A percentile compares a stretch with the other conserved stretches of the same genome.
Evolutionary conservation across 345 rosid genomes (phyloP).

Genomic region (Euphorbia tirucalli): DNA sequence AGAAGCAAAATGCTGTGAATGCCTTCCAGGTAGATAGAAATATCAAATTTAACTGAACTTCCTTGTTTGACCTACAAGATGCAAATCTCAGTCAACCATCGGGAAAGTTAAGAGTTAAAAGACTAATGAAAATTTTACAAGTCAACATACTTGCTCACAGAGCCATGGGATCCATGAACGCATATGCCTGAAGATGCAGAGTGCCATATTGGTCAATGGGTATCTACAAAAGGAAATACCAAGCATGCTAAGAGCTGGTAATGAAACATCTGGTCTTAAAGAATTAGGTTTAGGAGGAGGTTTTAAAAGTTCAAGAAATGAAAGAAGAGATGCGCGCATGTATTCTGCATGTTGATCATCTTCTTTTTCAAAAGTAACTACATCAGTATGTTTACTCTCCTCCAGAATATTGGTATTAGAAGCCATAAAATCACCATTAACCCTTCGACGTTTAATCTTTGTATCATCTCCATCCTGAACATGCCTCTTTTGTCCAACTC

Average conservation of each 20-base stretch:
- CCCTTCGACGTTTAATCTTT: constrained; percentile 61
- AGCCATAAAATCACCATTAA: constrained; percentile 42
- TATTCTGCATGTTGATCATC: constrained; percentile 47
- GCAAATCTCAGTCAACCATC: constrained; percentile 14
- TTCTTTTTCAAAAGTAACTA: constrained; percentile 40
- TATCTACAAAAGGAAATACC: constrained; percentile 62
- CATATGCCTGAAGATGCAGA: constrained; percentile 56
- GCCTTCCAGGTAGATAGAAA: constrained; percentile 70
- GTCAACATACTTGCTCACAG: constrained; percentile 53
- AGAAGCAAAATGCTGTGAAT: constrained; percentile 57
- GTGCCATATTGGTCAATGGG: constrained; percentile 52
- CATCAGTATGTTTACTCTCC: constrained; percentile 35
- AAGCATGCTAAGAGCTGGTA: constrained; percentile 82
- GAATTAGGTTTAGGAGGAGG: constrained; percentile 42
- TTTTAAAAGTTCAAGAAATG: constrained; percentile 56
- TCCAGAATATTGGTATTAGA: constrained; percentile 30
- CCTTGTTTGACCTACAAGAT: constrained; percentile 56
- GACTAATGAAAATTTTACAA: constrained; percentile 10
- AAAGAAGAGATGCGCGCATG: constrained; percentile 48
- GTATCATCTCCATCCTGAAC: constrained; percentile 35
- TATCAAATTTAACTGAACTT: constrained; percentile 41
- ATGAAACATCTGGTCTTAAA: constrained; percentile 49
- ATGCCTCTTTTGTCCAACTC: constrained; percentile 64
- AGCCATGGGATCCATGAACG: constrained; percentile 79
- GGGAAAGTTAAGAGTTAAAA: constrained; percentile 8